Evolutionary conservation across 441 rosid genomes (phyloP).

Genomic region (Pelargonium myrrhifolium): DNA sequence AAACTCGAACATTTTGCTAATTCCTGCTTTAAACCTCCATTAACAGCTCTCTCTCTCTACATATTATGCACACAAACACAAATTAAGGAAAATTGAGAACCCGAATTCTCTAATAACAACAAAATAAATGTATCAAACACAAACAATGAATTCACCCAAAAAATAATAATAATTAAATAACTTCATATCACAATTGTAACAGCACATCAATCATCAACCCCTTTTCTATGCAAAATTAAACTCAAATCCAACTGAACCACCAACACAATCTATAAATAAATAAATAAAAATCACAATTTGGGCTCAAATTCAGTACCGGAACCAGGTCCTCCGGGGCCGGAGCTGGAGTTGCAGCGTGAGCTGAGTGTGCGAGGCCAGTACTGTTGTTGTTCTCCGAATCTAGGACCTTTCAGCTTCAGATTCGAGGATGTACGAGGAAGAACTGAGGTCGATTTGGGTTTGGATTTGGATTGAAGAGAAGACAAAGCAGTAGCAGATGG

Average conservation of each 20-base stretch:
- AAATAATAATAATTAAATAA: background rate
- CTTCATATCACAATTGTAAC: background rate
- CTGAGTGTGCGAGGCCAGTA: conserved; percentile 16
- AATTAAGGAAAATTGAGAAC: no score
- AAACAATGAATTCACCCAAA: background rate
- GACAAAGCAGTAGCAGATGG: conserved; percentile 8
- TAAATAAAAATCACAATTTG: background rate
- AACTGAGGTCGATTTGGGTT: conserved; percentile 14
- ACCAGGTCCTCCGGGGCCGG: conserved; percentile 31
- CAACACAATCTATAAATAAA: background rate
- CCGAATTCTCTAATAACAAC: no score
- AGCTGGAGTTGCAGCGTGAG: conserved; percentile 36
- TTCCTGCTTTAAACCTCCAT: background rate
- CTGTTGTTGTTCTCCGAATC: conserved; percentile 17
- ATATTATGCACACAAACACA: no score
- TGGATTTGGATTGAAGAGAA: conserved; percentile 19
- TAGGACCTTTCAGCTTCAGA: conserved; percentile 21
- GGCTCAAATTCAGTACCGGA: conserved; percentile 27
- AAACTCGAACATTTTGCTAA: background rate
- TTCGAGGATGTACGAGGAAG: conserved; percentile 15
- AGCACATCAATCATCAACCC: background rate
- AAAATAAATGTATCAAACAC: no score
- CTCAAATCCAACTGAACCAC: background rate
- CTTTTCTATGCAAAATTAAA: background rate
- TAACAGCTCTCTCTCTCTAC: no score